Base-by-base conservation (phyloP, 2,329 filamentous ascomycete genomes). In the Clarireedia sp. region DNA sequence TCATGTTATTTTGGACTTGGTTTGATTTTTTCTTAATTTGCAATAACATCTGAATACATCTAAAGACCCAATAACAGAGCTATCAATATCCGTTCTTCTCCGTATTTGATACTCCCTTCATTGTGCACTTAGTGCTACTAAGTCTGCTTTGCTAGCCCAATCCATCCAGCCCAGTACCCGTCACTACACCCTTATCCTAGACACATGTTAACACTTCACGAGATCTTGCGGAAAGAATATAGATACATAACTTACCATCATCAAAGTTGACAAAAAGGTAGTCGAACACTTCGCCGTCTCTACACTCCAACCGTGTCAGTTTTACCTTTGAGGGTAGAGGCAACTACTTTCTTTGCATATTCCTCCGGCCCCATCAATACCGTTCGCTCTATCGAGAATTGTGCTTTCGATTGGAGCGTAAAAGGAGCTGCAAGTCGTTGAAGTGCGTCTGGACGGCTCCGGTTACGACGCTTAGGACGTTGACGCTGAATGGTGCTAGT, bases 401-500 rank as follows among this genome's bases (percentile, higher is more conserved):
- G 45, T 26, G 19, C 24, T 56, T 45, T 61, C 60, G 10, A 59
- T 57, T 3, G 54, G 49, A 14, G 46, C 24, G 37, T 58, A 63
- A 33, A 64, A 60, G 1, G 54, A 57, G 46, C 45, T 46, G 36
- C 10, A n/a, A 17, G 10, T 50, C 51, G 9, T 51, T 51, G 26
- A 50, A 33, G 21, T 55, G 43, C 16, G 44, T 40, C 17, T 57
- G 23, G 10, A 60, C 51, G 14, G 36, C 43, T 6, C 59, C 62
- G 7, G 61, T 64, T 37, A 60, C 60, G 7, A 65, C 33, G 41
- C 61, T 57, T 14, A 66, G 49, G 33, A 66, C 62, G n/a, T 14
- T 59, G 41, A 66, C 56, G 17, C 56, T 53, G 41, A 65, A 63
- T 0, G 59, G 56, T 17, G 50, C 48, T 16, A 66, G 36, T 43